Conservation (phyloP, 169 alveolate species). For the Eimeria falciformis region DNA sequence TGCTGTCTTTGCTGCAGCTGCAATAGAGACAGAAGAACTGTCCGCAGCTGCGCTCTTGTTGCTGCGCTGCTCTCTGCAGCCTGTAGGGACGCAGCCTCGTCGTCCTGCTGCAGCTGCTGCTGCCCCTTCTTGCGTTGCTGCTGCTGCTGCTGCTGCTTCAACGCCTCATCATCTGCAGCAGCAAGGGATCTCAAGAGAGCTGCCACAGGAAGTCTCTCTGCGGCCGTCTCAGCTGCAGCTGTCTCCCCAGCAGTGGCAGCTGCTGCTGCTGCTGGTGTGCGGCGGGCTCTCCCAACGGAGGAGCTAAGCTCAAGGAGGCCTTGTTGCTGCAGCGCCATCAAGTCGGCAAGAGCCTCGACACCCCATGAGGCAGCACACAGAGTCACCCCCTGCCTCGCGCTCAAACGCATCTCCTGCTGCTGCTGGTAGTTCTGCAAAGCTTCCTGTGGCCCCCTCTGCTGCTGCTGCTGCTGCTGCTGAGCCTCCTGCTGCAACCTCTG, state of each 20-base stretch:
- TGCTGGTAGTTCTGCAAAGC: neutral
- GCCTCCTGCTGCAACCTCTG: neutral
- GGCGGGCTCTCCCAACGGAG: neutral
- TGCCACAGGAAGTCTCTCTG: neutral
- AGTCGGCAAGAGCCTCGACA: conserved; percentile 1
- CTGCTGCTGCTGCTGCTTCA: conserved; percentile 32
- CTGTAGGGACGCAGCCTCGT: neutral
- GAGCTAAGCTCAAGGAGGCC: conserved; percentile 19
- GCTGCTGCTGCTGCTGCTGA: conserved; percentile 21
- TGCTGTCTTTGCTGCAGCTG: conserved; percentile 6
- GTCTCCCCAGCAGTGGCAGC: neutral
- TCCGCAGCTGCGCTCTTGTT: neutral
- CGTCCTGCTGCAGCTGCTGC: neutral
- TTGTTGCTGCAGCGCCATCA: conserved; percentile 39
- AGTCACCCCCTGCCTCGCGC: neutral
- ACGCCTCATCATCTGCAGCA: neutral
- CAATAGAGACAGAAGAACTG: neutral
- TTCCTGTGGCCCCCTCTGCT: neutral
- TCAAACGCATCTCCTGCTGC: conserved; percentile 11
- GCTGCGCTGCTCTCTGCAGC: neutral
- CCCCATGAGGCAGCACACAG: neutral
- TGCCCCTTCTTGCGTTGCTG: neutral
- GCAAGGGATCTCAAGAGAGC: conserved; percentile 9
- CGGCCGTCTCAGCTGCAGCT: neutral
- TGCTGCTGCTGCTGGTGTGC: conserved; percentile 7